Evolutionary conservation across 1,284 basidiomycete genomes (phyloP).

Genomic region (Porphyrellus sp.): DNA sequence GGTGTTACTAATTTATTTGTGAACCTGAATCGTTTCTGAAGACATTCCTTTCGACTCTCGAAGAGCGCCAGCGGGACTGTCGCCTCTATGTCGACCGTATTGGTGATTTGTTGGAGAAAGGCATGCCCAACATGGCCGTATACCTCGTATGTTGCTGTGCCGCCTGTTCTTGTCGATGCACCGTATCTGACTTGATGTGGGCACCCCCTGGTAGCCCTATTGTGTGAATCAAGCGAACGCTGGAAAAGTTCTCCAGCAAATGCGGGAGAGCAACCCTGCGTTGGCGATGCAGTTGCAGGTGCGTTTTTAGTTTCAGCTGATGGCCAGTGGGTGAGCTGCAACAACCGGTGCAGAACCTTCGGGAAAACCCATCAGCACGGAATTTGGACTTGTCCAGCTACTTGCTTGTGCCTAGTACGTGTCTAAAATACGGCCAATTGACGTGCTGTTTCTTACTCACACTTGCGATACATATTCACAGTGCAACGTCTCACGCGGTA

Average conservation of each 20-base stretch:
- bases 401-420: constrained; percentile 83
- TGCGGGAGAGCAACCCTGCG: constrained; percentile 66
- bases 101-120: constrained; percentile 77
- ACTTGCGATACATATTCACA: constrained; percentile 31
- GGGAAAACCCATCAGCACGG: constrained; percentile 72
- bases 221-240: constrained; percentile 88
- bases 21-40: constrained; percentile 27
- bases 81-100: constrained; percentile 87
- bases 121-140: constrained; percentile 74
- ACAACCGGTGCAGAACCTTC: constrained; percentile 47
- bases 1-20: background rate
- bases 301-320: constrained; percentile 9
- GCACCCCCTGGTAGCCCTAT: constrained; percentile 60
- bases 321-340: background rate
- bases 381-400: constrained; percentile 90
- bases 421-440: background rate
- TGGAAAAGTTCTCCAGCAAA: constrained; percentile 72
- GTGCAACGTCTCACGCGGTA: constrained; percentile 96
- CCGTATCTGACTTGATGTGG: background rate
- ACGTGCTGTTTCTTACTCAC: background rate
- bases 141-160: constrained; percentile 59
- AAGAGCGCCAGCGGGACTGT: constrained; percentile 87
- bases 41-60: constrained; percentile 81
- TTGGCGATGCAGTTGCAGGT: constrained; percentile 72
- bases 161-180: background rate